Evolutionary conservation across 1,284 basidiomycete species (phyloP), one percentile per base, ranked within the genome.

Genomic region (Boletus mariae): DNA sequence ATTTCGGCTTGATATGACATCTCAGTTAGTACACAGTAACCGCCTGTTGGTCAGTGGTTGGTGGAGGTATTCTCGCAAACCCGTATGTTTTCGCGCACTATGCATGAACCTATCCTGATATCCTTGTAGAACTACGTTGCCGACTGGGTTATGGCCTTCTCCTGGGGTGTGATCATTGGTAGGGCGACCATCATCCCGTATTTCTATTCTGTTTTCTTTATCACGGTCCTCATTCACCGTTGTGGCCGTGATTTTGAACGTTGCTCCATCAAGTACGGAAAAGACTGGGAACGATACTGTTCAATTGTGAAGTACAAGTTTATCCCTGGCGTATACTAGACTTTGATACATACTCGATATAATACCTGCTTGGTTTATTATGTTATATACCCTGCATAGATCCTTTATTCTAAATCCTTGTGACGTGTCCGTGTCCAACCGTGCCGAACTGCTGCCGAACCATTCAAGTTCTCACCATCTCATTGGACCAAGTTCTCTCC

Each of bases 161-260:
- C 85, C 45, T 98, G 96, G 96, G 95, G 92, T 52, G 82, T 90
- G 44, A 80, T 90, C 64, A 87, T 93, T 47, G 94, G 96, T 35
- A 78, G 84, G 23, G 82, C 86, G 47, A 90, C 90, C 6, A 79
- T 87, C 46, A 98, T 99, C 67, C 94, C 94, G 0, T 95, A 97
- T 76, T 98, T 92, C 75, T 96, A 97, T 74, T 92, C 92, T 5
- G 77, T 93, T 49, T 96, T 96, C 81, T 96, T 96, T 79, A 85
- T 94, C 65, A 82, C 82, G 25, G 93, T 96, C 28, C 83, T 98
- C 52, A 78, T 91, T 28, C 94, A 97, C 67, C 84, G 94, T 44
- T 91, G 88, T 63, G 82, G 86, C 5, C 84, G 94, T 52, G 94
- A 98, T 77, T 95, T 97, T 71, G 94, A 94, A 70, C 80, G 93